These are phyloP conservation scores for Bondarzewia mesenterica DNA, from an alignment of 1,284 basidiomycete genomes.

Conservation along the genomic window DNA sequence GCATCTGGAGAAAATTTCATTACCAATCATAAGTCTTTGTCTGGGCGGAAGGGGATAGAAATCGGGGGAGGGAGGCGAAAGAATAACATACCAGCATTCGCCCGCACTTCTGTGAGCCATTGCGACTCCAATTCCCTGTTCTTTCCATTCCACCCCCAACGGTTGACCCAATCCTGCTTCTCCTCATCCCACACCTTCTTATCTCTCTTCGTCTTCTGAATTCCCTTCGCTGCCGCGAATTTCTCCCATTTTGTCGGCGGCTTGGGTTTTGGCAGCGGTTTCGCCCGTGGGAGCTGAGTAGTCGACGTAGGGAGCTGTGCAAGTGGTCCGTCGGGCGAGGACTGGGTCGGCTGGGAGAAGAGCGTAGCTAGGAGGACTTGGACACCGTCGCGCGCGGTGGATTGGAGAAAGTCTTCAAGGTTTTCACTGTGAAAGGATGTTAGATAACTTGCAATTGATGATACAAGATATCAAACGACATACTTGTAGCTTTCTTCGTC, in stretches of 20 bases:
- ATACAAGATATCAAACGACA: conserved; percentile 18
- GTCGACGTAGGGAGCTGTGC: conserved; percentile 75
- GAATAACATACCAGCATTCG: conserved; percentile 58
- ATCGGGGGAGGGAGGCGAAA: neutral
- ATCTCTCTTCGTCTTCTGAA: conserved; percentile 75
- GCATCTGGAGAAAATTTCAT: conserved; percentile 37
- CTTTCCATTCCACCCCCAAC: conserved; percentile 90
- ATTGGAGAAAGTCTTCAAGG: conserved; percentile 74
- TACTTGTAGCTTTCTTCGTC: conserved; percentile 76
- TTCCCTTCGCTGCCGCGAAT: conserved; percentile 93
- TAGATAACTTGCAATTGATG: neutral
- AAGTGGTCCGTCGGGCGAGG: conserved; percentile 78
- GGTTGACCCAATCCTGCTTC: conserved; percentile 84
- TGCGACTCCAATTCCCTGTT: conserved; percentile 86
- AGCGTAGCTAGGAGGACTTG: conserved; percentile 78
- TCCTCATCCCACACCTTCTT: conserved; percentile 93
- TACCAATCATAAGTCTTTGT: too few species aligned
- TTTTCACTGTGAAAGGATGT: conserved; percentile 49
- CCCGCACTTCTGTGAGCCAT: conserved; percentile 90
- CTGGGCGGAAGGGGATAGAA: neutral
- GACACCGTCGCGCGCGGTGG: conserved; percentile 79
- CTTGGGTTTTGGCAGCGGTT: conserved; percentile 90
- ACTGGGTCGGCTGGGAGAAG: conserved; percentile 75
- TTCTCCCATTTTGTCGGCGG: conserved; percentile 95
- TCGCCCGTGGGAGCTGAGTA: conserved; percentile 80